Evolutionary conservation across 2,329 filamentous ascomycete species (phyloP).

Genomic region (Colletotrichum horii): DNA sequence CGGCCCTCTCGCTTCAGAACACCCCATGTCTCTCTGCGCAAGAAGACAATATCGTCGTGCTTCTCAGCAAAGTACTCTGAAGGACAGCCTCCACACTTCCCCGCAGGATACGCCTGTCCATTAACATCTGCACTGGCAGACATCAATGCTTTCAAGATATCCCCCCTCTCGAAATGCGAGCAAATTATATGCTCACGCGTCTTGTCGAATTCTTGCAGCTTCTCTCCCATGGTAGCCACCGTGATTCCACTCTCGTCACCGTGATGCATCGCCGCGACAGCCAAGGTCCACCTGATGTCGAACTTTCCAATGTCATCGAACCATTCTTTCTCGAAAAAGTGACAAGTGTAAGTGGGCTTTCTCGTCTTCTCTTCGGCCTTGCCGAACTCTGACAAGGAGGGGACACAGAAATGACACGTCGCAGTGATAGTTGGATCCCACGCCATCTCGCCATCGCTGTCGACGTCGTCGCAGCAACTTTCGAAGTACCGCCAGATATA

Average conservation of each 20-base stretch:
- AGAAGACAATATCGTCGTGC: not conserved
- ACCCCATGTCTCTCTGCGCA: not conserved
- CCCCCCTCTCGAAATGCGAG: not conserved
- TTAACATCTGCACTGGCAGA: not conserved
- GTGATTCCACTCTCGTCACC: not conserved
- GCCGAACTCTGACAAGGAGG: not conserved
- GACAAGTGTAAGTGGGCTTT: not conserved
- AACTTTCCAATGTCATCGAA: not conserved
- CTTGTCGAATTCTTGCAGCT: not conserved
- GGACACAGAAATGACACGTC: not conserved
- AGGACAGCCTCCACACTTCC: not conserved
- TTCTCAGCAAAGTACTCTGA: not conserved
- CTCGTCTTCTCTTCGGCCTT: not conserved
- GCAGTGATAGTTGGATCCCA: not conserved
- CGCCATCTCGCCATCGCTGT: not conserved
- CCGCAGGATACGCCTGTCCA: not conserved
- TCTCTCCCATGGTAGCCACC: not conserved
- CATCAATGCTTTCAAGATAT: not conserved
- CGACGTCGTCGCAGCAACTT: not conserved
- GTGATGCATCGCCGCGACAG: not conserved
- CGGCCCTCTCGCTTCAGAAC: not conserved
- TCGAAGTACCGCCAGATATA: not conserved
- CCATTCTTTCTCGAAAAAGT: not conserved
- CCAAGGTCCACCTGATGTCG: not conserved
- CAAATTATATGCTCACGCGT: not conserved